phyloP scores from a whole-genome alignment of 345 rosid species.

The Passiflora organensis region DNA sequence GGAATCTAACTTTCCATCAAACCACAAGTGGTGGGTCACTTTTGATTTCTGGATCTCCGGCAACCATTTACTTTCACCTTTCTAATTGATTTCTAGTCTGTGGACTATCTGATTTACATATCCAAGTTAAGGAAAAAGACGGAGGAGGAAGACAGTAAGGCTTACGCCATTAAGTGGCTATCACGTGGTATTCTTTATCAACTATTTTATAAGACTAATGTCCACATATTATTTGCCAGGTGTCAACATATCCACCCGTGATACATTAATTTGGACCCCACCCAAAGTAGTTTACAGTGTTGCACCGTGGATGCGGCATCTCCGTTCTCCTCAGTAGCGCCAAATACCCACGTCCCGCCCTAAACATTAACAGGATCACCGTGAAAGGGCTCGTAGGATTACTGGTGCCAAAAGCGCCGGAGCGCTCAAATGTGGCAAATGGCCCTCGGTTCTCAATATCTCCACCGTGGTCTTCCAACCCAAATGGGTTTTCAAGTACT shows the following conservation, averaged over 20 bases:
- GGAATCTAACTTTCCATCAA: no score
- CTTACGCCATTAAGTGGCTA: slow-evolving; percentile 26
- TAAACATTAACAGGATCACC: no score
- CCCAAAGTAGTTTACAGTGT: slow-evolving; percentile 4
- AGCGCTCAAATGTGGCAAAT: slow-evolving; percentile 81
- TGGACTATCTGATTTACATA: no score
- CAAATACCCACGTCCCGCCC: not conserved
- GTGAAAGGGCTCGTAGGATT: slow-evolving; percentile 59
- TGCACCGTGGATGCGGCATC: not conserved
- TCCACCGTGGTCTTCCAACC: slow-evolving; percentile 69
- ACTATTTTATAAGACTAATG: slow-evolving; percentile 6
- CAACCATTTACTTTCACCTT: no score
- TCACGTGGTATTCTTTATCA: slow-evolving; percentile 41
- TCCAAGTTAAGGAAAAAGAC: no score
- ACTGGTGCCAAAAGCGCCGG: slow-evolving; percentile 53
- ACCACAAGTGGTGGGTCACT: no score
- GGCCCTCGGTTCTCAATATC: slow-evolving; percentile 64
- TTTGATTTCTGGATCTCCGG: no score
- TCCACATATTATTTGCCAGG: slow-evolving; percentile 31
- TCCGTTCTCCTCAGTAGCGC: not conserved
- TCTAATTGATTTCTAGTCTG: no score
- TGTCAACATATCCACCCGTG: slow-evolving; percentile 23
- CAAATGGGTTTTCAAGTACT: slow-evolving; percentile 51
- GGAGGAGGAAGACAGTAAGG: not conserved
- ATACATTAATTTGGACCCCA: not conserved